Evolutionary conservation across 1,284 basidiomycete genomes (phyloP), one percentile per base, ranked within the genome.

Genomic region (Trichosporon ovoides): DNA sequence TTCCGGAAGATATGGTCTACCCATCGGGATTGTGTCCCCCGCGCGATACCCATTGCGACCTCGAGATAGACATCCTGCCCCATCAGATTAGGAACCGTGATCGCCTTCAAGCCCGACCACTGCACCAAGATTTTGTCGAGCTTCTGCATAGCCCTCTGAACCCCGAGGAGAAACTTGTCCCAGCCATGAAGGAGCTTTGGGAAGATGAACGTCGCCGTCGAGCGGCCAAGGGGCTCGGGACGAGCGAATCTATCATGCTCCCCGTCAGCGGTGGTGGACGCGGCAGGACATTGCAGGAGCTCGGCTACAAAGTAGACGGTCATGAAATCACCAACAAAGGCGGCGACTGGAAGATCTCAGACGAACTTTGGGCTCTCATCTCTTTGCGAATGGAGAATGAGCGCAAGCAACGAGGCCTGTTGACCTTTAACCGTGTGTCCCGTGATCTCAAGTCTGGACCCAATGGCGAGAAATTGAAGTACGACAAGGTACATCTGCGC

Each of bases 121-220:
- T 94, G 1, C 91, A 95, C 65, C 83, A 89, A 72, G 83, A 84
- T 62, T 83, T 91, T 52, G 71, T 82, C 56, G 80, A 81, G 84
- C 87, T 70, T 79, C 85, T 66, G 73, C 81, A 56, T 72, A 80
- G 66, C n/a, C 72, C 73, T 0, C 61, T 78, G 7, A 80, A 60
- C 18, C 81, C 86, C 3, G 73, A 82, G 14, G 88, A 90, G 64
- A 91, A 90, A 52, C 83, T 96, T 22, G 89, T 98, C 0, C 82
- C 87, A 28, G 87, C 90, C 66, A 87, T 98, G 54, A 86, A 87
- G 55, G 94, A 96, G 73, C 81, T 98, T 1, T 98, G 95, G 95
- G 89, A 94, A 56, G 92, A 96, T 66, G 95, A 98, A 73, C 84
- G 87, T 11, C 80, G 81, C 11, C 83, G 92, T 4, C 81, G 94